Evolutionary conservation across 2,329 filamentous ascomycete genomes (phyloP).

Genomic region (Claviceps africana): DNA sequence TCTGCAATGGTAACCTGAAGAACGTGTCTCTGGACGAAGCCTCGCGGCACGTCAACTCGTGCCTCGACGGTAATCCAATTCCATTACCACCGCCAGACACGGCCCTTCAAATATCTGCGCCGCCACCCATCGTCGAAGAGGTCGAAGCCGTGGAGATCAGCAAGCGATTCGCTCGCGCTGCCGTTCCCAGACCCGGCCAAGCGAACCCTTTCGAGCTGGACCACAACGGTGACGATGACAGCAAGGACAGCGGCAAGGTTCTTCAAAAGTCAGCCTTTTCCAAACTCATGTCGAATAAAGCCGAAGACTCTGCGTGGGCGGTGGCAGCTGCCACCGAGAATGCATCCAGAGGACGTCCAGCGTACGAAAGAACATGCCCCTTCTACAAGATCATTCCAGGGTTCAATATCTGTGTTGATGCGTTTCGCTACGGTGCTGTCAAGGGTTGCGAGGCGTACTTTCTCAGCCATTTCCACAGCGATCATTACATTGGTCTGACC

Average conservation of each 20-base stretch:
- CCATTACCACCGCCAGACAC: conserved; percentile 35
- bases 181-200: conserved; percentile 65
- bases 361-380: conserved; percentile 81
- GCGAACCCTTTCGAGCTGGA: conserved; percentile 55
- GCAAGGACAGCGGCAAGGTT: conserved; percentile 15
- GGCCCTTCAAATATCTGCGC: conserved; percentile 6
- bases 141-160: conserved; percentile 27
- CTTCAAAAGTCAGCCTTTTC: conserved; percentile 61
- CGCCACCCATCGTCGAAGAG: conserved; percentile 7
- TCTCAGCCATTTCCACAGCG: conserved; percentile 92
- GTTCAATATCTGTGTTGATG: conserved; percentile 86
- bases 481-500: conserved; percentile 88
- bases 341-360: conserved; percentile 67
- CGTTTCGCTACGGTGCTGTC: conserved; percentile 88
- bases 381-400: conserved; percentile 98
- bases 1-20: conserved; percentile 54
- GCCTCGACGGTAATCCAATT: conserved; percentile 68
- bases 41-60: conserved; percentile 79
- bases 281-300: conserved; percentile 83
- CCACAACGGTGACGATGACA: conserved; percentile 17
- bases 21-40: conserved; percentile 52
- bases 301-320: conserved; percentile 82
- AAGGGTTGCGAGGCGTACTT: conserved; percentile 91
- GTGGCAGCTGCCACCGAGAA: conserved; percentile 68
- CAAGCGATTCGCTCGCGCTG: conserved; percentile 52